These are phyloP conservation scores for Vachellia pachyceras DNA, from an alignment of 306 rosid species.

Conservation along the genomic window DNA sequence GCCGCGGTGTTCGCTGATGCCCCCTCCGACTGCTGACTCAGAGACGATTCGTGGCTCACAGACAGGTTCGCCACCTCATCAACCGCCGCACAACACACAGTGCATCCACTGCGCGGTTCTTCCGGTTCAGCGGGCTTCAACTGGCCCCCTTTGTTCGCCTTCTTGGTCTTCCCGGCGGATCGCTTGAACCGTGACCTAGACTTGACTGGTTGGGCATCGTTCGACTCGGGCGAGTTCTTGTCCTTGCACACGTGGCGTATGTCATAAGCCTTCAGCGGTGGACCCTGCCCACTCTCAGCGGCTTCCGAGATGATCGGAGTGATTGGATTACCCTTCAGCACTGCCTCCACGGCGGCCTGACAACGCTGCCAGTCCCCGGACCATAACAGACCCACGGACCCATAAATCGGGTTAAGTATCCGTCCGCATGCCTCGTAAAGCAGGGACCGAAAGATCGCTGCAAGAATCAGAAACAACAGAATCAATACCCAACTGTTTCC, in stretches of 20 bases:
- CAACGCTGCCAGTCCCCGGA: conserved; percentile 97
- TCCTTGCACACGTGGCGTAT: conserved; percentile 90
- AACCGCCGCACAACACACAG: background rate
- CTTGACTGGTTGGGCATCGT: conserved; percentile 43
- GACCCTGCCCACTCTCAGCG: conserved; percentile 63
- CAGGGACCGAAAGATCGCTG: conserved; percentile 90
- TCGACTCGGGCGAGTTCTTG: conserved; percentile 51
- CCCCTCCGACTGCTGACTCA: conserved; percentile 74
- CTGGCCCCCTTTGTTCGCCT: conserved; percentile 15
- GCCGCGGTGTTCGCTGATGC: conserved; percentile 49
- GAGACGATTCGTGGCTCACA: conserved; percentile 69
- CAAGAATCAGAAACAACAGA: background rate
- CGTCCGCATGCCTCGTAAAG: conserved; percentile 91
- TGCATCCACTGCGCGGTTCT: conserved; percentile 11
- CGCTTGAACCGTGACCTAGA: conserved; percentile 61
- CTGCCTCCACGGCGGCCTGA: conserved; percentile 89
- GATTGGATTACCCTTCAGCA: conserved; percentile 75
- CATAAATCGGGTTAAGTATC: conserved; percentile 90
- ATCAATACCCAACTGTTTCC: conserved; percentile 17
- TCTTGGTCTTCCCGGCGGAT: conserved; percentile 39
- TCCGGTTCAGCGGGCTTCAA: conserved; percentile 4
- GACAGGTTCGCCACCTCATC: conserved; percentile 51
- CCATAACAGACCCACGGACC: conserved; percentile 93
- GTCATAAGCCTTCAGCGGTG: conserved; percentile 80
- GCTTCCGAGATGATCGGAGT: conserved; percentile 75